Base-by-base conservation (phyloP, 306 rosid species). In the Hippophae tibetana region DNA sequence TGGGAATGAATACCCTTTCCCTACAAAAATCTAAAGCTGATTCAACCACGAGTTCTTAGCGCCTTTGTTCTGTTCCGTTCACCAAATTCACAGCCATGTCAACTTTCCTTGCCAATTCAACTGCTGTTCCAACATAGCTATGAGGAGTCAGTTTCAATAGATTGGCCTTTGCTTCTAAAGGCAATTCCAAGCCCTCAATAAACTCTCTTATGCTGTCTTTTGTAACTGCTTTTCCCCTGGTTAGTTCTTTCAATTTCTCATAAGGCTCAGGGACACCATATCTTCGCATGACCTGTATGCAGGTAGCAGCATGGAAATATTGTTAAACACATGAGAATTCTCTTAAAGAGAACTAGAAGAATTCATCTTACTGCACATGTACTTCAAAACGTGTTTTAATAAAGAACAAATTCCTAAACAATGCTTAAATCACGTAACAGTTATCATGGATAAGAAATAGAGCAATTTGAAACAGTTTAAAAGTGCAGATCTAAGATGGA, bases 241-340 rank as follows among this genome's bases (percentile, higher is more conserved):
- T 92, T 59, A 85, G 80, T 54, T 69, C 88, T 70, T 92, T 92
- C 26, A 92, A 68, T 82, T 88, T 92, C 76, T 92, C 96, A 55
- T 92, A 92, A 10, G 99, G 96, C 81, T 90, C 96, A 0, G 99
- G 93, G 73, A 92, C 90, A 67, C 84, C 96, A 11, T 81, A 83
- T 82, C 99, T 79, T 71, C 96, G 80, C 96, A 92, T 92, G 47
- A 92, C 96, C 94, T 88, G 68, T 13, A 23, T 43, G 46, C 26
- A 64, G 43, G 14, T 60, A 56, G 11, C 47, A 43, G 41, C 11
- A 25, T 5, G 44, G 7, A 3, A 57, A n/a, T 7, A 57, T 57
- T 42, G 14, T 13, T 53, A 9, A 8, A 14, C 9, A 52, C n/a
- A 13, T 1, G 14, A 49, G 18, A 49, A 55, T 7, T 25, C 31